Base-by-base conservation (phyloP, 1,139 yeast species). In the Candida freyschussii region DNA sequence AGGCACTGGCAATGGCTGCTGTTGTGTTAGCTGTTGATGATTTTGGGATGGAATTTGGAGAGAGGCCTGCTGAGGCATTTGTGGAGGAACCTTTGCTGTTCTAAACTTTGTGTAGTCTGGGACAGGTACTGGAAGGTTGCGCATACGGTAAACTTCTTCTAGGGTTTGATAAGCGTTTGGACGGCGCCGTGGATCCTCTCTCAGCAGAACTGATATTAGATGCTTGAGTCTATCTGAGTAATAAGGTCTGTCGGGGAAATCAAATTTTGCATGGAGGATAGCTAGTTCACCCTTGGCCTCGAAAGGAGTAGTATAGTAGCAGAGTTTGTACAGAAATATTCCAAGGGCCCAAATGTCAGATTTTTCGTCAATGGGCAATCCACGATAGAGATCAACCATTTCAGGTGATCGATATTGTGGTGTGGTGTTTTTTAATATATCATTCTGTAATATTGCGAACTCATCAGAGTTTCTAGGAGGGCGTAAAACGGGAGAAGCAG, bases 351-450 rank as follows among this genome's bases (percentile, higher is more conserved):
- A 91, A 21, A 91, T 78, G 59, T 91, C 98, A 41, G 89, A 76
- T 56, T 91, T 91, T 53, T 91, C 97, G 59, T 89, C 95, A 41
- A 91, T 83, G 4, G 97, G 94, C 40, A 81, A 70, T 4, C 93
- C 85, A 42, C 82, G 71, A 43, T 81, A 75, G 27, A 91, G 67
- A 59, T 91, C 97, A 34, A 93, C 72, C 98, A 91, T 91, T 58
- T 91, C 98, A 1, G 98, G 98, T 2, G 95, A 72, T 45, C 98
- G 69, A 59, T 91, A 91, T 57, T 91, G 98, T n/a, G 96, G 95
- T 3, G 98, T 91, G 0, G 98, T 91, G 57, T 91, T 93, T 43
- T 80, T 79, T 65, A 84, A 76, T 37, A 91, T 75, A 53, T 91
- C 96, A 45, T 84, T 85, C 43, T 83, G 84, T 28, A 89, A 60